Evolutionary conservation across 768 basidiomycete species (phyloP), one percentile per base, ranked within the genome.

Genomic region (Imleria badia): DNA sequence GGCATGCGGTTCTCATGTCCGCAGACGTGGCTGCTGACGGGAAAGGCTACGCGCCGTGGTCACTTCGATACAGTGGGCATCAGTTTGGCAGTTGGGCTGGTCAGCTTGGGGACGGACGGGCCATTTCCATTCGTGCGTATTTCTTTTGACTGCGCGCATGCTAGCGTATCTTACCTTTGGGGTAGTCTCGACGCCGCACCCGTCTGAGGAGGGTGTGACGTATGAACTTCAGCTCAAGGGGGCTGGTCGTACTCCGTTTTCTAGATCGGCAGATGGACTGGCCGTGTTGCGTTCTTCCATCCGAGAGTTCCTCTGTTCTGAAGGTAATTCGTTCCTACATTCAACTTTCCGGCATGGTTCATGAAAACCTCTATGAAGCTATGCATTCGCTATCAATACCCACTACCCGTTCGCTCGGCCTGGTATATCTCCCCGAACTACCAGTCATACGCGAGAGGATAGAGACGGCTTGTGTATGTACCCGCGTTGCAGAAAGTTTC

Each of bases 181-280:
- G 8, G 13, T 56, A 92, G 91, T 91, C 52, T 85, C 85, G n/a
- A 92, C 91, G 0, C 84, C 88, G 0, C 85, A 90, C 55, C 85
- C 86, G 0, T 66, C 73, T 8, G 75, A 83, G 42, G 78, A 81
- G 3, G 74, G 81, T 17, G 63, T 77, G 6, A 73, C 75, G 0
- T 89, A 86, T 63, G 97, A 99, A 65, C 77, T 99, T 10, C 97
- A 98, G 70, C 81, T 99, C 60, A 99, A 98, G 69, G 97, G 97
- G 2, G 83, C 87, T 0, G 97, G 97, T 0, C 79, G 97, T 12
- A 98, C 96, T 1, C 95, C 97, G 0, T 98, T 95, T 73, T 91
- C 92, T 0, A 81, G 97, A 23, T 81, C 78, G 48, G 96, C 97
- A 4, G 97, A 98, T 69, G 97, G 97, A 1, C 79, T 99, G 17